phyloP scores from a whole-genome alignment of 169 alveolate species.

The Cyclospora cayetanensis region DNA sequence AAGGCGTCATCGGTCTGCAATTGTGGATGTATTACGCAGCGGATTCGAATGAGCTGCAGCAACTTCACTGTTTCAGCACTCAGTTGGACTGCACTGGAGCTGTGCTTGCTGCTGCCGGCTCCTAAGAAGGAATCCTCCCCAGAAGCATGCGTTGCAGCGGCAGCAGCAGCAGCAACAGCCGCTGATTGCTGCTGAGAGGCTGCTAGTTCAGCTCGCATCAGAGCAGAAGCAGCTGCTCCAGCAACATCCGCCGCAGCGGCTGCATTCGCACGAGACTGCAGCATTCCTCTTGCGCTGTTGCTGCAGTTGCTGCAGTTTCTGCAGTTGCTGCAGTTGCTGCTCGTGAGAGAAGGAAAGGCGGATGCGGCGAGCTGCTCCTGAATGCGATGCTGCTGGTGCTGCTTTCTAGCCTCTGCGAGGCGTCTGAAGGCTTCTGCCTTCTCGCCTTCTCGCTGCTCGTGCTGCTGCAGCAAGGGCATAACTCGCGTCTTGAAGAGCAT shows the following conservation, averaged over 20 bases:
- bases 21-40: slow-evolving; percentile 18
- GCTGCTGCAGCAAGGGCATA: slow-evolving; percentile 13
- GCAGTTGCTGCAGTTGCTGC: no score
- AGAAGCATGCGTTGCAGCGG: slow-evolving; percentile 1
- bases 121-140: neutral
- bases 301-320: neutral
- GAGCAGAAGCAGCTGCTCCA: neutral
- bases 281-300: neutral
- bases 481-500: neutral
- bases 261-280: neutral
- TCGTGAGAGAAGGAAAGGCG: no score
- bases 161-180: slow-evolving; percentile 31
- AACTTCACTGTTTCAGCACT: neutral
- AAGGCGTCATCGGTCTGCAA: slow-evolving; percentile 26
- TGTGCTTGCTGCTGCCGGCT: neutral
- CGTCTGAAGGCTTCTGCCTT: neutral
- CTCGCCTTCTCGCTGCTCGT: neutral
- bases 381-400: neutral
- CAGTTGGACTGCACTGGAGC: neutral
- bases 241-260: neutral
- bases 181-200: neutral
- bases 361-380: neutral
- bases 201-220: neutral
- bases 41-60: slow-evolving; percentile 16
- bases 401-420: neutral